Percentiles rank a stretch among this genome's conserved stretches.
phyloP scores from a whole-genome alignment of 73 alveolate genomes.

The Paramecium primaurelia region DNA sequence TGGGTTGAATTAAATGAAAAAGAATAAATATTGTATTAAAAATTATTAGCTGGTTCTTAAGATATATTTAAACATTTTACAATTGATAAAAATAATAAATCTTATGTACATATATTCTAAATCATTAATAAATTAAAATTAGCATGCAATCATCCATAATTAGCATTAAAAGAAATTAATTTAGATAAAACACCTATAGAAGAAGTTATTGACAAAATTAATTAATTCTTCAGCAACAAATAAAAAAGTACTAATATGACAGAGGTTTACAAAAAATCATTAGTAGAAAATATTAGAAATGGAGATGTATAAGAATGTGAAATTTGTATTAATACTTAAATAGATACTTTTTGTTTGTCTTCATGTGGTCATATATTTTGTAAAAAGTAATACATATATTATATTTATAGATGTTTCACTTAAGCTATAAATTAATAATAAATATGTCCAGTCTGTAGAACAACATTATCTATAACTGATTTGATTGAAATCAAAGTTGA shows the following conservation, averaged over 20 bases:
- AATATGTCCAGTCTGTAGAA: not conserved
- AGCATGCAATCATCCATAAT: slow-evolving; percentile 46
- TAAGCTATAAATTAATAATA: not conserved
- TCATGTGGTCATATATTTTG: slow-evolving; percentile 20
- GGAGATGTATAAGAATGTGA: not conserved
- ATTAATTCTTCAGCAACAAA: not conserved
- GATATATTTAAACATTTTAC: not conserved
- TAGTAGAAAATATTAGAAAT: not conserved
- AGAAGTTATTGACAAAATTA: not conserved
- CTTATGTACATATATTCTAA: slow-evolving; percentile 31
- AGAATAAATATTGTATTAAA: not conserved
- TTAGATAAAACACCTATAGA: not conserved
- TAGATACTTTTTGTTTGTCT: not conserved
- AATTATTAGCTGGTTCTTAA: not conserved
- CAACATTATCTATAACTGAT: not conserved
- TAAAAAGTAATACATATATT: not conserved
- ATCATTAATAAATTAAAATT: slow-evolving; percentile 45
- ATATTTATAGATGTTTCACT: not conserved
- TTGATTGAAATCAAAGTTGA: not conserved
- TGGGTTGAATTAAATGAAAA: not conserved
- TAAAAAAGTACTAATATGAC: not conserved
- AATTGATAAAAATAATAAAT: not conserved
- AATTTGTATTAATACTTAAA: not conserved
- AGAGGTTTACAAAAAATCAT: not conserved
- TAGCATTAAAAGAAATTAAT: slow-evolving; percentile 31